Conservation (phyloP, 805 yeast genomes). For the Yarrowia porcina region DNA sequence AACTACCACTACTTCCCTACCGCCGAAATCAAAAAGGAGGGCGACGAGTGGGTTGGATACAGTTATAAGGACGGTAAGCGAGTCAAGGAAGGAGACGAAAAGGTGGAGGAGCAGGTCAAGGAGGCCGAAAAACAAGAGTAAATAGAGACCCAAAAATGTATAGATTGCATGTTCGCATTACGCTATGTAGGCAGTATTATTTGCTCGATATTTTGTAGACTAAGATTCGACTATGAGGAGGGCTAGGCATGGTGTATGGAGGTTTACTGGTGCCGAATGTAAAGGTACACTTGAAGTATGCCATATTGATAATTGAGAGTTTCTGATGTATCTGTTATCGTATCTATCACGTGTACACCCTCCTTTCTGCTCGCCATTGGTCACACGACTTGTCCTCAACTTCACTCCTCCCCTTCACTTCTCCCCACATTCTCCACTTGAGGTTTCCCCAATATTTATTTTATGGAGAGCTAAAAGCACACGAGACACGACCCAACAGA, state of each 20-base stretch:
- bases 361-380: too few species aligned
- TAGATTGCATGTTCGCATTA: neutral
- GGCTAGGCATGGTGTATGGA: too few species aligned
- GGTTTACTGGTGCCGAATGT: too few species aligned
- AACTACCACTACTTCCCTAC: constrained; percentile 84
- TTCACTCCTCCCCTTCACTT: too few species aligned
- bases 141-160: constrained; percentile 18
- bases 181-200: too few species aligned
- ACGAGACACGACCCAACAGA: constrained; percentile 4
- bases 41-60: constrained; percentile 55
- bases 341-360: too few species aligned
- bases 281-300: too few species aligned
- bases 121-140: constrained; percentile 27
- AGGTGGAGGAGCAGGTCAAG: constrained; percentile 26
- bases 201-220: too few species aligned
- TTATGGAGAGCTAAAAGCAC: constrained; percentile 10
- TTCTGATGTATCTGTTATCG: too few species aligned
- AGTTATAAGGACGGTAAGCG: constrained; percentile 39
- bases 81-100: constrained; percentile 26
- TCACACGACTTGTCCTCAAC: neutral
- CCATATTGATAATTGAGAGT: too few species aligned
- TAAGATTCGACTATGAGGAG: too few species aligned
- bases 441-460: neutral
- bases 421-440: neutral
- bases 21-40: constrained; percentile 44